Conservation (phyloP, 345 rosid genomes). For the Salix brachista region DNA sequence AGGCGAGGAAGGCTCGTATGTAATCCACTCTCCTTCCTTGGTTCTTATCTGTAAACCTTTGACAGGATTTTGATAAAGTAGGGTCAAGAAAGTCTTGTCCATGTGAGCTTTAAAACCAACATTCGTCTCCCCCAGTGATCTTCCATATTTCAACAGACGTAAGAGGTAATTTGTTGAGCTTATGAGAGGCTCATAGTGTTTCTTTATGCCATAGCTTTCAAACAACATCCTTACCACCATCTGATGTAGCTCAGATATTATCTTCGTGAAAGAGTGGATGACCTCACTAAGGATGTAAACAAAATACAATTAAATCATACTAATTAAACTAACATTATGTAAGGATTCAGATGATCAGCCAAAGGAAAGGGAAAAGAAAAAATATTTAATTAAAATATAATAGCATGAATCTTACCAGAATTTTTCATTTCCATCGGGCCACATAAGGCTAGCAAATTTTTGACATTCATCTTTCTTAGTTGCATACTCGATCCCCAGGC, state of each 20-base stretch:
- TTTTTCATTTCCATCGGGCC: slow-evolving; percentile 37
- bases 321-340: no score
- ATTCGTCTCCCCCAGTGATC: slow-evolving; percentile 40
- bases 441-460: slow-evolving; percentile 38
- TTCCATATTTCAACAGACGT: slow-evolving; percentile 45
- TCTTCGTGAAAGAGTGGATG: slow-evolving; percentile 34
- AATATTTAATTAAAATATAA: not conserved
- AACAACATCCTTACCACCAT: slow-evolving; percentile 48
- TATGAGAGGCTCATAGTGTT: slow-evolving; percentile 30
- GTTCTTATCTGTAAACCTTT: slow-evolving; percentile 45
- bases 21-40: slow-evolving; percentile 45
- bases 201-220: slow-evolving; percentile 50
- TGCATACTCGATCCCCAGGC: slow-evolving; percentile 35
- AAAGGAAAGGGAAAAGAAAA: not conserved
- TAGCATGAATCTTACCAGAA: slow-evolving; percentile 4
- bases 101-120: slow-evolving; percentile 49
- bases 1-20: slow-evolving; percentile 45
- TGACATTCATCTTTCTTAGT: slow-evolving; percentile 15
- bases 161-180: slow-evolving; percentile 47
- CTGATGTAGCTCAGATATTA: slow-evolving; percentile 40
- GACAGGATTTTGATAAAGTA: slow-evolving; percentile 60
- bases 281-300: slow-evolving; percentile 25
- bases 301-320: not conserved
- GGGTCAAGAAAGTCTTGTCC: slow-evolving; percentile 57
- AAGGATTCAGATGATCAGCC: not conserved